Evolutionary conservation across 2,329 filamentous ascomycete genomes (phyloP).

Genomic region (Blastomyces gilchristii): DNA sequence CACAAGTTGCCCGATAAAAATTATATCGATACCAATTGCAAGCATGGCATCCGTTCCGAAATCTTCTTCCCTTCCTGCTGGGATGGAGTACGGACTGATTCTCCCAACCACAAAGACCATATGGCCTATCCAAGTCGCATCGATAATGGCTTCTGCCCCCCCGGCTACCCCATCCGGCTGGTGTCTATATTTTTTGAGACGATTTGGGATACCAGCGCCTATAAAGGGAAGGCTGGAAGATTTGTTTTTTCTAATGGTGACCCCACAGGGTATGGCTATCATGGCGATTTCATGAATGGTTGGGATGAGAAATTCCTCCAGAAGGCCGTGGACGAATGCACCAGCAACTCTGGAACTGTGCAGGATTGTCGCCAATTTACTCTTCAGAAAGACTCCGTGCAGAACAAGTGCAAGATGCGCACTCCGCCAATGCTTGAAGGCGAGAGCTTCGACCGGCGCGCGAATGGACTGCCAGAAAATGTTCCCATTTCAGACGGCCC

Average conservation of each 20-base stretch:
- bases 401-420: neutral
- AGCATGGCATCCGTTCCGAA: slow-evolving; percentile 22
- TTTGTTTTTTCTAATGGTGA: slow-evolving; percentile 42
- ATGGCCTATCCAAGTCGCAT: slow-evolving; percentile 30
- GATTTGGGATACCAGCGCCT: slow-evolving; percentile 44
- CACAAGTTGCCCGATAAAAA: slow-evolving; percentile 29
- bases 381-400: neutral
- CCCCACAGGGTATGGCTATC: slow-evolving; percentile 43
- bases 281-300: slow-evolving; percentile 46
- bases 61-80: slow-evolving; percentile 32
- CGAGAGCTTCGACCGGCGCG: neutral
- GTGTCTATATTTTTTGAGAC: slow-evolving; percentile 53
- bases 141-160: slow-evolving; percentile 26
- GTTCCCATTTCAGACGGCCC: neutral
- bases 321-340: slow-evolving; percentile 27
- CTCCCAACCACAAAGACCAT: slow-evolving; percentile 26
- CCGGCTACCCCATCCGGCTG: slow-evolving; percentile 44
- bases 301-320: slow-evolving; percentile 36
- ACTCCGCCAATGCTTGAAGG: neutral
- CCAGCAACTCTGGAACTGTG: slow-evolving; percentile 6
- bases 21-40: neutral
- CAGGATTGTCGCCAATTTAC: neutral
- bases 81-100: slow-evolving; percentile 28
- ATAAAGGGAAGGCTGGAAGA: slow-evolving; percentile 32
- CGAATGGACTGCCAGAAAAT: neutral